Evolutionary conservation across 495 filamentous ascomycete species (phyloP).

Genomic region (Penicillium nucicola): DNA sequence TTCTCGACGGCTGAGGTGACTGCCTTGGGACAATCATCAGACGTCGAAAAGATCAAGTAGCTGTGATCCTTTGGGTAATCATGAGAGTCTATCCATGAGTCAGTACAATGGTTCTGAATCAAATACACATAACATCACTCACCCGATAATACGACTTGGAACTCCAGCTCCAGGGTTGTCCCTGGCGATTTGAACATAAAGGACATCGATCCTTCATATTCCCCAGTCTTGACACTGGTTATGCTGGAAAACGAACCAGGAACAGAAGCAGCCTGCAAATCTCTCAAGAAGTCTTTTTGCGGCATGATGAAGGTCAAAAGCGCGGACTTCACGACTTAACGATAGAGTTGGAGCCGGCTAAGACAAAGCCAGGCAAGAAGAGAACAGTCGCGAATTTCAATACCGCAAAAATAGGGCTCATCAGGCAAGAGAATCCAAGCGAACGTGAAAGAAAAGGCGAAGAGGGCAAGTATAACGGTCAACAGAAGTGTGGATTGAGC

Average conservation of each 20-base stretch:
- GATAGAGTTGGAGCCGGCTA: no score
- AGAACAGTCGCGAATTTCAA: no score
- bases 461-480: no score
- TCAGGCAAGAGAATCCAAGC: no score
- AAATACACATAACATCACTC: constrained; percentile 13
- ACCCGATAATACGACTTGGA: constrained; percentile 57
- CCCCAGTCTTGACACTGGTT: constrained; percentile 48
- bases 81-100: constrained; percentile 43
- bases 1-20: constrained; percentile 48
- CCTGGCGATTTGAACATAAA: constrained; percentile 45
- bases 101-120: constrained; percentile 2
- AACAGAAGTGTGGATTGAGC: no score
- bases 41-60: constrained; percentile 58
- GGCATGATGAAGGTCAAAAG: constrained; percentile 42
- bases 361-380: no score
- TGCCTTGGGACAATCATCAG: constrained; percentile 42
- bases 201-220: constrained; percentile 60
- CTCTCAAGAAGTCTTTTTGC: constrained; percentile 49
- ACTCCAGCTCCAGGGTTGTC: constrained; percentile 30
- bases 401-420: no score
- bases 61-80: constrained; percentile 64
- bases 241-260: constrained; percentile 35
- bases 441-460: no score
- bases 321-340: no score
- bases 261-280: constrained; percentile 42